Evolutionary conservation across 495 filamentous ascomycete species (phyloP).

Genomic region (Terfezia boudieri): DNA sequence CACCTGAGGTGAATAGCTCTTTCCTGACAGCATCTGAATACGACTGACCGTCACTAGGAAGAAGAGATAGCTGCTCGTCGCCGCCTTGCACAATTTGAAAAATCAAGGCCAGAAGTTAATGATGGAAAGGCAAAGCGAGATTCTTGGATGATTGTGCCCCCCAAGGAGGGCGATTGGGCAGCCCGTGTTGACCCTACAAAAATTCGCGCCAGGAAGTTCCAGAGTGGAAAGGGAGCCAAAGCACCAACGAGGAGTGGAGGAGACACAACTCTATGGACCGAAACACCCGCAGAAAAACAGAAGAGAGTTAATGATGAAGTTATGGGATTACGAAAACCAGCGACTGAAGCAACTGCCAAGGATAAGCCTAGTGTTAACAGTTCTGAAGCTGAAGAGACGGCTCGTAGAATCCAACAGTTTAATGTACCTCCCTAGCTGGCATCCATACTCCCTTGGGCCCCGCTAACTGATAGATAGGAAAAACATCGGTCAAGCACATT

Average conservation of each 20-base stretch:
- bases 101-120: not conserved
- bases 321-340: conserved; percentile 41
- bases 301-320: conserved; percentile 65
- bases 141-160: conserved; percentile 88
- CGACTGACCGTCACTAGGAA: too few species aligned
- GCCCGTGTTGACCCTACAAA: conserved; percentile 66
- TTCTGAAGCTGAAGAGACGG: conserved; percentile 27
- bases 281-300: conserved; percentile 73
- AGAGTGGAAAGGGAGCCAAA: conserved; percentile 41
- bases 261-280: conserved; percentile 57
- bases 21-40: too few species aligned
- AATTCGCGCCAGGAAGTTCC: conserved; percentile 63
- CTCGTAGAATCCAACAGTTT: conserved; percentile 34
- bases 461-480: conserved; percentile 22
- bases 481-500: conserved; percentile 39
- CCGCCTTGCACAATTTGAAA: too few species aligned
- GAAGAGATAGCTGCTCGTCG: too few species aligned
- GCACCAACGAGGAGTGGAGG: conserved; percentile 20
- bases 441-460: conserved; percentile 1
- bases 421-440: conserved; percentile 24
- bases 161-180: conserved; percentile 36
- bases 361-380: conserved; percentile 15
- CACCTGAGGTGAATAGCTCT: not conserved
- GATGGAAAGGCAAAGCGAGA: conserved; percentile 37
- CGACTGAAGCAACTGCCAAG: conserved; percentile 16